These are phyloP conservation scores for Pseudogymnoascus sp. DNA, from an alignment of 2,329 filamentous ascomycete genomes.

Conservation along the genomic window DNA sequence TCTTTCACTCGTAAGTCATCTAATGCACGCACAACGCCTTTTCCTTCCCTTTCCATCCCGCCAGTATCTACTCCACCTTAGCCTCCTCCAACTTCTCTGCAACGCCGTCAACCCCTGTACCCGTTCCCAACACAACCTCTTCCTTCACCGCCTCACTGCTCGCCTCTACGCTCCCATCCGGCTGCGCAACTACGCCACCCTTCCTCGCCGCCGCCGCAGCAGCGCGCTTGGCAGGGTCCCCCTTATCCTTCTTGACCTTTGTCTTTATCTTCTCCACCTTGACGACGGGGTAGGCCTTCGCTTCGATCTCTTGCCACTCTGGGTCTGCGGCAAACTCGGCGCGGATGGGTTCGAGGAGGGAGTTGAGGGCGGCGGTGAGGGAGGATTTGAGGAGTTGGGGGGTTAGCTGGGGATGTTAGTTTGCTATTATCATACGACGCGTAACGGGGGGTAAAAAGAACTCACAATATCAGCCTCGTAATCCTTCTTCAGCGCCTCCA, in stretches of 20 bases:
- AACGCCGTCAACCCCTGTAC: neutral
- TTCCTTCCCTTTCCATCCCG: neutral
- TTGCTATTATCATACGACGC: neutral
- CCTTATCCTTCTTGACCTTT: constrained; percentile 52
- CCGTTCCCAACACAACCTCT: neutral
- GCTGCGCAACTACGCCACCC: constrained; percentile 20
- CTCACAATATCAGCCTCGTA: constrained; percentile 69
- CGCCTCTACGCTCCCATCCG: constrained; percentile 23
- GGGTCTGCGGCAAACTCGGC: constrained; percentile 58
- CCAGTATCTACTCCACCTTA: neutral
- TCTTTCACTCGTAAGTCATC: neutral
- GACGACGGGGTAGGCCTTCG: constrained; percentile 73
- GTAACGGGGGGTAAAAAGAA: constrained; percentile 15
- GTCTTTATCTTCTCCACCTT: constrained; percentile 57
- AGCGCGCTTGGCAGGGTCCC: constrained; percentile 25
- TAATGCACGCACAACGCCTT: constrained; percentile 1
- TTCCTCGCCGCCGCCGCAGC: constrained; percentile 20
- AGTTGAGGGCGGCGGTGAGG: constrained; percentile 62
- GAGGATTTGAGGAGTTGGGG: constrained; percentile 86
- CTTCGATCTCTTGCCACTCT: constrained; percentile 73
- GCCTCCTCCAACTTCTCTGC: neutral
- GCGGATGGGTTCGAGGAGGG: constrained; percentile 70
- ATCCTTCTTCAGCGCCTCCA: constrained; percentile 68
- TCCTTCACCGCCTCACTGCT: neutral
- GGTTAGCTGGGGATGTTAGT: constrained; percentile 47